Base-by-base conservation (phyloP, 345 rosid species). In the Populus ilicifolia region DNA sequence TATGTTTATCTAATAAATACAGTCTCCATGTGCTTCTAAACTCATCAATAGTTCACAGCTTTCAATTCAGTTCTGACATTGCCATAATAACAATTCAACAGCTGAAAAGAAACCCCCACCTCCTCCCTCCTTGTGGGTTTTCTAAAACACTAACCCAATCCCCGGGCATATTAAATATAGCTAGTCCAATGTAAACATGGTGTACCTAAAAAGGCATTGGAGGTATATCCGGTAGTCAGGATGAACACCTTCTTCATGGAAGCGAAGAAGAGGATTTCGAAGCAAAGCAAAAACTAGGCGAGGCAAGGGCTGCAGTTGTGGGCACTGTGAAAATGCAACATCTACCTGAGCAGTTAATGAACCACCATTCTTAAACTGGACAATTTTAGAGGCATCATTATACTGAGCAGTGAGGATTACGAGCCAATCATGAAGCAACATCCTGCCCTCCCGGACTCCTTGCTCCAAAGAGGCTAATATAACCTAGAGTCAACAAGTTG, bases 201-300 rank as follows among this genome's bases (percentile, higher is more conserved):
- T 1, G 23, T 91, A 96, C 98, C 98, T 93, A 90, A 93, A 96
- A 83, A 96, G 99, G 85, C 98, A 96, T 75, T 93, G 99, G 77
- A 96, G 80, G 83, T 91, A 93, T 83, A 96, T 93, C 82, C 95
- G 86, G 80, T 90, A 92, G 81, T 96, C 97, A 63, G 97, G 99
- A 83, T 96, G 99, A 78, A 93, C 98, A 67, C 97, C 99, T 90
- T 96, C 98, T 88, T 96, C 98, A 77, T 96, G 97, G 82, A 92
- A 89, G 76, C 91, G 95, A 70, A 92, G 91, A 82, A 96, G 94
- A 72, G 97, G 98, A 72, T 93, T 93, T 69, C 98, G 91, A 59
- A 96, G 98, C 78, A 96, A 81, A 73, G 98, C 99, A 82, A 96
- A 96, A 80, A 92, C 89, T 82, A 96, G 86, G 25, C 92, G 94